phyloP scores from a whole-genome alignment of 2,329 filamentous ascomycete species.

The Botrytis squamosa region DNA sequence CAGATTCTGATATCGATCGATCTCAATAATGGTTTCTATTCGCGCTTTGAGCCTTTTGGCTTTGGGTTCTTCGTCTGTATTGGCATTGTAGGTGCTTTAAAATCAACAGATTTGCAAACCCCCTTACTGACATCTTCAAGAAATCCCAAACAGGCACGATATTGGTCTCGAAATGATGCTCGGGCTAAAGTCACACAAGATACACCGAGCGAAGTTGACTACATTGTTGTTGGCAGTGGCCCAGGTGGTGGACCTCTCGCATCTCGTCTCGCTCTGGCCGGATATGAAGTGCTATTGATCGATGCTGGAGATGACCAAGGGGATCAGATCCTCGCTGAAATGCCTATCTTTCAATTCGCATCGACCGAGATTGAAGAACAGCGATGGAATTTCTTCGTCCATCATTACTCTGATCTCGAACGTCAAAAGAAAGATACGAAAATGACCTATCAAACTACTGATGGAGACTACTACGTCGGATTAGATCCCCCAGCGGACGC shows the following conservation, averaged over 20 bases:
- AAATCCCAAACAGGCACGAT: constrained; percentile 12
- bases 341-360: constrained; percentile 48
- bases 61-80: constrained; percentile 5
- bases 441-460: constrained; percentile 41
- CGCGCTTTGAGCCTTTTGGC: constrained; percentile 4
- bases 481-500: constrained; percentile 31
- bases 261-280: constrained; percentile 50
- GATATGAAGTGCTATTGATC: constrained; percentile 51
- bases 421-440: constrained; percentile 26
- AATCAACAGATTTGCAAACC: background rate
- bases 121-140: background rate
- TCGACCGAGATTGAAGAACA: constrained; percentile 48
- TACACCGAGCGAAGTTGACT: constrained; percentile 41
- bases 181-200: background rate
- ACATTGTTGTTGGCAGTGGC: constrained; percentile 54
- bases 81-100: constrained; percentile 9
- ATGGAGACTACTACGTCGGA: constrained; percentile 35
- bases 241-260: constrained; percentile 53
- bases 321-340: constrained; percentile 44
- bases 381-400: constrained; percentile 49
- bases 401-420: constrained; percentile 28
- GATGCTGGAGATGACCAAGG: constrained; percentile 55
- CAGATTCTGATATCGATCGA: background rate
- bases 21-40: background rate
- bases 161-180: constrained; percentile 14